A percentile compares a stretch with the other conserved stretches of the same genome.
phyloP scores from a whole-genome alignment of 2,329 filamentous ascomycete species.

The Aspergillus pseudonomiae region DNA sequence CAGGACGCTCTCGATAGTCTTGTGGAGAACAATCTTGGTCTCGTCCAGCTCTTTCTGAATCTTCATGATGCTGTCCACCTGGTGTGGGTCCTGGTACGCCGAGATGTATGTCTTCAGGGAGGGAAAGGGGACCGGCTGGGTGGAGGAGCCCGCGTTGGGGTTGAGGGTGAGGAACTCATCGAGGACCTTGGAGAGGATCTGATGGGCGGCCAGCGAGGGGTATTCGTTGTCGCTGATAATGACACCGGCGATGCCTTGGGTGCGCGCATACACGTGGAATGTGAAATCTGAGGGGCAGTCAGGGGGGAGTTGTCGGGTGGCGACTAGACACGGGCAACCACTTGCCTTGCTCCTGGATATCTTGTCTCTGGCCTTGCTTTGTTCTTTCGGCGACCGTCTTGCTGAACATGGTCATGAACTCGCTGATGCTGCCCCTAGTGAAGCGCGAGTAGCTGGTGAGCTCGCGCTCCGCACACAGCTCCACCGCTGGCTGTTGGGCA shows the following conservation, averaged over 20 bases:
- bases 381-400: conserved; percentile 88
- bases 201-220: conserved; percentile 77
- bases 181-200: conserved; percentile 81
- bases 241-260: conserved; percentile 73
- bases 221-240: conserved; percentile 78
- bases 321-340: conserved; percentile 8
- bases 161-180: conserved; percentile 83
- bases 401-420: conserved; percentile 83
- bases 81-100: conserved; percentile 82
- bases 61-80: conserved; percentile 91
- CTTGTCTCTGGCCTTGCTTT: conserved; percentile 76
- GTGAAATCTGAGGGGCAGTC: conserved; percentile 32
- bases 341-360: conserved; percentile 63
- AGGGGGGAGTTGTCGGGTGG: conserved; percentile 7
- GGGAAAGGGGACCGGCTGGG: conserved; percentile 62
- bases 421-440: conserved; percentile 63
- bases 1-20: conserved; percentile 80
- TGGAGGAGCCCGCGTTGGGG: conserved; percentile 59
- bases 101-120: conserved; percentile 74
- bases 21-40: conserved; percentile 95
- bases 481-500: conserved; percentile 72
- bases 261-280: conserved; percentile 74
- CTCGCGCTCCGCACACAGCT: conserved; percentile 77
- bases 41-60: conserved; percentile 97
- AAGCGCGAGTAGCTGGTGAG: conserved; percentile 78